Evolutionary conservation across 768 basidiomycete genomes (phyloP).

Genomic region (Pisolithus sp.): DNA sequence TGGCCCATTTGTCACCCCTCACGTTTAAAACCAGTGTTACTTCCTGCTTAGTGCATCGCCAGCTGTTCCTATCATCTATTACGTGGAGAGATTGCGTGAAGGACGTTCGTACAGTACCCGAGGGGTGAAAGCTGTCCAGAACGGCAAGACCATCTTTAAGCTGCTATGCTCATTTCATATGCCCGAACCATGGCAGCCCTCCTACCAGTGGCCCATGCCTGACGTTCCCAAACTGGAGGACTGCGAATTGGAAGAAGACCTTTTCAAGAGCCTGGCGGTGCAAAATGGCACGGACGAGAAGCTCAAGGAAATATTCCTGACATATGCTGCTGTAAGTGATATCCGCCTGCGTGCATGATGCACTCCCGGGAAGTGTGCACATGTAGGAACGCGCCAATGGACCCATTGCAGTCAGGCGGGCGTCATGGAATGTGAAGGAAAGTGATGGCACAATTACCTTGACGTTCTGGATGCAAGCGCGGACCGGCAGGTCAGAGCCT

Average conservation of each 20-base stretch:
- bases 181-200: slow-evolving; percentile 71
- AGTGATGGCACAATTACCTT: slow-evolving; percentile 44
- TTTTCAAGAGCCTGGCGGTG: slow-evolving; percentile 21
- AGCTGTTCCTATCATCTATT: slow-evolving; percentile 68
- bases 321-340: slow-evolving; percentile 21
- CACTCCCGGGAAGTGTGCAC: slow-evolving; percentile 22
- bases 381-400: slow-evolving; percentile 58
- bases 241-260: slow-evolving; percentile 53
- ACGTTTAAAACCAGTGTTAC: slow-evolving; percentile 52
- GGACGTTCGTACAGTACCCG: slow-evolving; percentile 71
- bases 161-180: slow-evolving; percentile 79
- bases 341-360: slow-evolving; percentile 2
- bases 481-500: slow-evolving; percentile 45
- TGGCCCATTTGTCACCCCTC: slow-evolving; percentile 1
- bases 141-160: slow-evolving; percentile 48
- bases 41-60: slow-evolving; percentile 74
- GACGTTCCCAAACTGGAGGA: slow-evolving; percentile 51
- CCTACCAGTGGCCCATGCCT: slow-evolving; percentile 65
- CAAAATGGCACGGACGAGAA: slow-evolving; percentile 28
- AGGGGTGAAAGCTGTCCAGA: slow-evolving; percentile 52
- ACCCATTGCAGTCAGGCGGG: slow-evolving; percentile 61
- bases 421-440: slow-evolving; percentile 35
- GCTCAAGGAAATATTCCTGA: slow-evolving; percentile 27
- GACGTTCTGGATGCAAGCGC: slow-evolving; percentile 80
- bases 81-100: slow-evolving; percentile 68